A percentile compares a stretch with the other conserved stretches of the same genome.
These are phyloP conservation scores for Penicillium sp. DNA, from an alignment of 2,329 filamentous ascomycete species.

Conservation along the genomic window DNA sequence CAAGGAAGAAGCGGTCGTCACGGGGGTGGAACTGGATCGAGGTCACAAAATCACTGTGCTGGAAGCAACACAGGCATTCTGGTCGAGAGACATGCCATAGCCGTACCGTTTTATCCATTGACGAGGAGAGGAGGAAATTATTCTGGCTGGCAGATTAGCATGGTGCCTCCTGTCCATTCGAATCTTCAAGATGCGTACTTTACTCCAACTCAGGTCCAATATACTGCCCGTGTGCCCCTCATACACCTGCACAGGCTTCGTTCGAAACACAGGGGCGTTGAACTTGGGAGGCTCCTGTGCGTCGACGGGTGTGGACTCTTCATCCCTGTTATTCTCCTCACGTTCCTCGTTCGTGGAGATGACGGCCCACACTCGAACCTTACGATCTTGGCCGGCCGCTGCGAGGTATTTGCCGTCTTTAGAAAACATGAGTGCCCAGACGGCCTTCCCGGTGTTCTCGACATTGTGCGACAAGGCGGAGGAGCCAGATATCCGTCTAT, in stretches of 20 bases:
- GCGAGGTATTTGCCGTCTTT: constrained; percentile 86
- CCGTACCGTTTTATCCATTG: constrained; percentile 96
- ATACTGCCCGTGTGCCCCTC: constrained; percentile 79
- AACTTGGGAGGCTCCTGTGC: constrained; percentile 58
- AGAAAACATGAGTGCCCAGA: constrained; percentile 93
- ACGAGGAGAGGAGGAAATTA: constrained; percentile 90
- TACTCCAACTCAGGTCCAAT: constrained; percentile 93
- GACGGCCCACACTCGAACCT: constrained; percentile 85
- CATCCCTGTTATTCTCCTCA: constrained; percentile 66
- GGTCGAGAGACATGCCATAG: constrained; percentile 84
- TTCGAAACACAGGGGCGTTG: constrained; percentile 85
- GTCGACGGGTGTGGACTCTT: constrained; percentile 49
- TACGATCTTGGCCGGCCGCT: constrained; percentile 82
- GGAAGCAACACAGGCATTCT: constrained; percentile 89
- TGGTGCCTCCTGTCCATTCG: too few relatives aligned
- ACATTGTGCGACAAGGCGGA: constrained; percentile 21
- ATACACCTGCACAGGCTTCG: constrained; percentile 74
- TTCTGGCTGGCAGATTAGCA: constrained; percentile 52
- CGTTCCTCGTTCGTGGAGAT: constrained; percentile 79
- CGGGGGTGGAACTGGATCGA: constrained; percentile 91
- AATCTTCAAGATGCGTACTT: constrained; percentile 46
- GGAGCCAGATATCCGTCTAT: constrained; percentile 31
- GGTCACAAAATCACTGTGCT: constrained; percentile 91
- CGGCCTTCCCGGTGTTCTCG: constrained; percentile 56
- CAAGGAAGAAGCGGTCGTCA: constrained; percentile 94